A percentile compares a stretch with the other conserved stretches of the same genome.
Evolutionary conservation across 1,139 yeast genomes (phyloP).

Genomic region (Sugiyamaella novakii): DNA sequence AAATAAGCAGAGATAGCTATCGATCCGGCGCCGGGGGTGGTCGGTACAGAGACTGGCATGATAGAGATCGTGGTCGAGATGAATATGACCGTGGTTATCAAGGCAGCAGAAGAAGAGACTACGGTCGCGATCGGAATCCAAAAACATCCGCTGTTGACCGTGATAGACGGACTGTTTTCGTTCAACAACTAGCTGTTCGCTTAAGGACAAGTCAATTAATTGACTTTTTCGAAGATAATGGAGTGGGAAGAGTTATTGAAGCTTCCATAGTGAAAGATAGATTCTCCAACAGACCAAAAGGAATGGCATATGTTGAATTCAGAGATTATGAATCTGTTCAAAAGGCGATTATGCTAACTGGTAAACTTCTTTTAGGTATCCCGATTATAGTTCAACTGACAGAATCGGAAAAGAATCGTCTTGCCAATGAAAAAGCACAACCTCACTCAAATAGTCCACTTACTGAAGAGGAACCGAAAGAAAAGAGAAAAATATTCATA

Average conservation of each 20-base stretch:
- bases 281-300: conserved; percentile 43
- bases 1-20: neutral
- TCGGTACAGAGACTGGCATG: conserved; percentile 14
- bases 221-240: conserved; percentile 43
- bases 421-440: conserved; percentile 31
- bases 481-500: conserved; percentile 34
- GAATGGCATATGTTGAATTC: conserved; percentile 47
- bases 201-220: conserved; percentile 34
- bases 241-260: conserved; percentile 38
- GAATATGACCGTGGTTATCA: conserved; percentile 19
- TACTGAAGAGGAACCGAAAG: conserved; percentile 31
- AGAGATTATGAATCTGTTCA: conserved; percentile 38
- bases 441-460: neutral
- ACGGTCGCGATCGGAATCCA: conserved; percentile 14
- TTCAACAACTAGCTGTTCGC: conserved; percentile 44
- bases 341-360: conserved; percentile 42
- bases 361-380: conserved; percentile 42
- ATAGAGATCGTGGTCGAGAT: conserved; percentile 19
- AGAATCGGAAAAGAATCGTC: conserved; percentile 44
- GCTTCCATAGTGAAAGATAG: conserved; percentile 46
- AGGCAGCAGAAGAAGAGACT: conserved; percentile 11
- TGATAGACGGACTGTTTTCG: conserved; percentile 45
- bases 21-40: neutral
- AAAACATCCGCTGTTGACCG: conserved; percentile 29
- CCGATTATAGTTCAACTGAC: conserved; percentile 44